Base-by-base conservation (phyloP, 768 basidiomycete genomes). In the Leucocoprinus sp. region DNA sequence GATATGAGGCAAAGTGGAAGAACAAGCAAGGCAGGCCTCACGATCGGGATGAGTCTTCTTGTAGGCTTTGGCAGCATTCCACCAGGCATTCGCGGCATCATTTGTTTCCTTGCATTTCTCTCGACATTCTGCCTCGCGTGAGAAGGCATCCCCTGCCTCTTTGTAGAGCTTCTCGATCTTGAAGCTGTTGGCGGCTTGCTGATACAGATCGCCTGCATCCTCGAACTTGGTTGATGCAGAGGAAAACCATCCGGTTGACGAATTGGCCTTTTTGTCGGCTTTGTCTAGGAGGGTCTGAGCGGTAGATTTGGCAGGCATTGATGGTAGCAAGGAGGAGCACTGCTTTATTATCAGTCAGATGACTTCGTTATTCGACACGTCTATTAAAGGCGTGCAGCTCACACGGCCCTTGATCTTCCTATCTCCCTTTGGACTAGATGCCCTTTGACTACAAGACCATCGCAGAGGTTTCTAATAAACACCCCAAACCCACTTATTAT, bases 31-130 rank as follows among this genome's bases (percentile, higher is more conserved):
- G 31, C n/a, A n/a, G 14, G 31, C 31, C 82, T 60, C 60, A 96
- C 95, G 70, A 54, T 91, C 85, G 24, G 74, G 93, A 61, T 75
- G 80, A 19, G 82, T 84, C 64, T 86, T 76, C 71, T 97, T 99
- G 72, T 88, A 99, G 8, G 86, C 82, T 67, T 98, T 98, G 26
- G 90, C 83, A 9, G 96, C 93, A 60, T 95, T 96, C 89, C 95
- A 97, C 84, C 86, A 98, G 7, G 93, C 93, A 60, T 93, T 95
- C 17, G 93, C 87, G n/a, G 95, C 93, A 54, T 98, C 96, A 53
- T 92, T 92, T 37, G 61, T 64, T 65, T 98, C 95, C 37, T 86
- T 84, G 56, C 80, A 84, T 50, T 82, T 80, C 65, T 93, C 83
- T 55, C 93, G 77, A 62, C 93, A 96, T 56, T 97, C 93, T 1